Evolutionary conservation across 495 filamentous ascomycete species (phyloP).

Genomic region (Neurospora africana): DNA sequence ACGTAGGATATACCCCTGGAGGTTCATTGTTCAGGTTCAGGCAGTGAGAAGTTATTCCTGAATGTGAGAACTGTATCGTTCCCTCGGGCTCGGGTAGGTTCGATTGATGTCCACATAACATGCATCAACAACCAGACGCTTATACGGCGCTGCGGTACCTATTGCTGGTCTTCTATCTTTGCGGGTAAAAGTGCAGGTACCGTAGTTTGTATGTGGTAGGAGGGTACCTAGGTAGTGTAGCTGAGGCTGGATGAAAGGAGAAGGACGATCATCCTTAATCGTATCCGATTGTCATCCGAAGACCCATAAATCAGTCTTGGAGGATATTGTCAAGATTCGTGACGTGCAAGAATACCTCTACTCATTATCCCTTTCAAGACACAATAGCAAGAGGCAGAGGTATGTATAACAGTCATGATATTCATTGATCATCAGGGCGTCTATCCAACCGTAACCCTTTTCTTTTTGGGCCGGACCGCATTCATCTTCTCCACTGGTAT

Average conservation of each 20-base stretch:
- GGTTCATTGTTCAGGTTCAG: neutral
- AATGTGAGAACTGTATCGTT: neutral
- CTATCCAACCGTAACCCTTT: neutral
- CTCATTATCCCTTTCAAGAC: neutral
- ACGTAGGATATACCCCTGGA: neutral
- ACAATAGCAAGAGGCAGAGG: neutral
- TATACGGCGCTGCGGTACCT: too few species aligned
- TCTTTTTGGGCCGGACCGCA: neutral
- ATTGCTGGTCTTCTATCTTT: too few species aligned
- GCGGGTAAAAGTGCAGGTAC: too few species aligned
- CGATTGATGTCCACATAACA: neutral
- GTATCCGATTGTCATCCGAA: neutral
- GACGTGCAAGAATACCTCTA: neutral
- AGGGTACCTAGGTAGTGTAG: too few species aligned
- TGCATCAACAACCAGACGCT: neutral
- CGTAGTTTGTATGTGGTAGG: too few species aligned
- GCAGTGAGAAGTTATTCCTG: neutral
- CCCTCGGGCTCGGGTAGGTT: neutral
- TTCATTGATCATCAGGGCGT: neutral
- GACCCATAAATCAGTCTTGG: neutral
- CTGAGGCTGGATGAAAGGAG: neutral
- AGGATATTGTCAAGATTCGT: neutral
- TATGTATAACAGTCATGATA: neutral
- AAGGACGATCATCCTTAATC: neutral
- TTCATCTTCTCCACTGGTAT: neutral